phyloP scores from a whole-genome alignment of 2,329 filamentous ascomycete genomes.

The Proliferodiscus dingleyae region DNA sequence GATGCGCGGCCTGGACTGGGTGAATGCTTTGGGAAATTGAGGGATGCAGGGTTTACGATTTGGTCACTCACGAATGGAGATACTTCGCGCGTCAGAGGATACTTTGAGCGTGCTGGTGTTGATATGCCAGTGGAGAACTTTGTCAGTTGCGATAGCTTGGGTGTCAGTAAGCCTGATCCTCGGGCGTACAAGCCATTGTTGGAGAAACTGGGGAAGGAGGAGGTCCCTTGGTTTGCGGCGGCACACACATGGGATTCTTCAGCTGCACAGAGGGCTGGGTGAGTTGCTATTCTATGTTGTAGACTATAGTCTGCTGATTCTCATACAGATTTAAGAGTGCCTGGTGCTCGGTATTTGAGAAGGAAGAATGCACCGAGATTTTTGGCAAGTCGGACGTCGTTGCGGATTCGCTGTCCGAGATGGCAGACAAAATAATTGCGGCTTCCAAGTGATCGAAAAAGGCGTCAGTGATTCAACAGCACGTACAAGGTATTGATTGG shows the following conservation, averaged over 20 bases:
- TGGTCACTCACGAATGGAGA: slow-evolving; percentile 53
- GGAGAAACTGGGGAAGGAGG: slow-evolving; percentile 34
- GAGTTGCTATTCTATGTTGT: slow-evolving; percentile 9
- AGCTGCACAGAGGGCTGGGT: slow-evolving; percentile 42
- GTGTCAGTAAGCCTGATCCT: slow-evolving; percentile 46
- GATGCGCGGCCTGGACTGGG: slow-evolving; percentile 35
- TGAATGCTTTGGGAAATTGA: slow-evolving; percentile 40
- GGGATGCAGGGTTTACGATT: slow-evolving; percentile 42
- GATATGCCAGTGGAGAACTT: slow-evolving; percentile 48
- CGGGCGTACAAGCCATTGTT: slow-evolving; percentile 42
- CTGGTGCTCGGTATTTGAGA: slow-evolving; percentile 47
- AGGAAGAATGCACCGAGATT: slow-evolving; percentile 42
- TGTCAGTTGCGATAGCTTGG: slow-evolving; percentile 44
- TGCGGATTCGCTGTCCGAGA: slow-evolving; percentile 39
- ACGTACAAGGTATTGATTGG: no score
- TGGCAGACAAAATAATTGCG: slow-evolving; percentile 33
- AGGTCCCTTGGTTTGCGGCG: slow-evolving; percentile 47
- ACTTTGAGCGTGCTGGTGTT: slow-evolving; percentile 45
- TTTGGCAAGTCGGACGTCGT: slow-evolving; percentile 44
- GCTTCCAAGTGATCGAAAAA: no score
- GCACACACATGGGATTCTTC: slow-evolving; percentile 55
- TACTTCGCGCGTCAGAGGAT: slow-evolving; percentile 43
- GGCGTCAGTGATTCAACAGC: no score
- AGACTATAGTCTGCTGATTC: neutral
- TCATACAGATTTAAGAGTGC: slow-evolving; percentile 40